These are phyloP conservation scores for Alternaria triticina DNA, from an alignment of 2,329 filamentous ascomycete genomes.

Conservation along the genomic window DNA sequence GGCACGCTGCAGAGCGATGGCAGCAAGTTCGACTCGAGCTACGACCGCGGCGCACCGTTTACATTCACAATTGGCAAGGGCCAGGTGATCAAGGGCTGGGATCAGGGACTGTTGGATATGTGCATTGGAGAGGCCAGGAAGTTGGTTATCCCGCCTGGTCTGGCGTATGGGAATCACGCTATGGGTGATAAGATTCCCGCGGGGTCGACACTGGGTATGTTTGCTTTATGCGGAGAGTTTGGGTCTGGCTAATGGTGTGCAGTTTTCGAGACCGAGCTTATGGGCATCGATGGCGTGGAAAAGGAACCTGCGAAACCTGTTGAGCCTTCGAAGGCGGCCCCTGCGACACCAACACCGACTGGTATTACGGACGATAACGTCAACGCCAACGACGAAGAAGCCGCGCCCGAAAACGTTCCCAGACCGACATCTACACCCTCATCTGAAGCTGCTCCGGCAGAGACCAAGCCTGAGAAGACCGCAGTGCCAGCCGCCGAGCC, in stretches of 20 bases:
- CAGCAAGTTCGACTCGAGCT: slow-evolving; percentile 81
- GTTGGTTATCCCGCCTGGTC: slow-evolving; percentile 85
- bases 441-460: slow-evolving; percentile 6
- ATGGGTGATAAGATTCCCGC: slow-evolving; percentile 77
- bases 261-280: slow-evolving; percentile 92
- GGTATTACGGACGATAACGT: slow-evolving; percentile 11
- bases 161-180: slow-evolving; percentile 78
- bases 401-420: slow-evolving; percentile 13
- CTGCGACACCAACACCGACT: slow-evolving; percentile 5
- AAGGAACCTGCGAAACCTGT: slow-evolving; percentile 18
- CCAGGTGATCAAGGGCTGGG: slow-evolving; percentile 94
- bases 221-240: background rate
- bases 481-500: slow-evolving; percentile 20
- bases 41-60: slow-evolving; percentile 78
- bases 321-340: background rate
- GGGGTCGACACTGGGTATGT: slow-evolving; percentile 74
- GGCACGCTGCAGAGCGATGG: slow-evolving; percentile 65
- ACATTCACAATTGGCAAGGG: slow-evolving; percentile 79
- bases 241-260: slow-evolving; percentile 20
- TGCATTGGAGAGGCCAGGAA: slow-evolving; percentile 92
- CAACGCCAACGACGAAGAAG: slow-evolving; percentile 14
- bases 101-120: slow-evolving; percentile 88
- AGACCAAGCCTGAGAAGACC: slow-evolving; percentile 16
- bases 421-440: slow-evolving; percentile 16
- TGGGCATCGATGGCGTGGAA: slow-evolving; percentile 71